Evolutionary conservation across 1,284 basidiomycete species (phyloP).

Genomic region (Limonomyces culmigenus): DNA sequence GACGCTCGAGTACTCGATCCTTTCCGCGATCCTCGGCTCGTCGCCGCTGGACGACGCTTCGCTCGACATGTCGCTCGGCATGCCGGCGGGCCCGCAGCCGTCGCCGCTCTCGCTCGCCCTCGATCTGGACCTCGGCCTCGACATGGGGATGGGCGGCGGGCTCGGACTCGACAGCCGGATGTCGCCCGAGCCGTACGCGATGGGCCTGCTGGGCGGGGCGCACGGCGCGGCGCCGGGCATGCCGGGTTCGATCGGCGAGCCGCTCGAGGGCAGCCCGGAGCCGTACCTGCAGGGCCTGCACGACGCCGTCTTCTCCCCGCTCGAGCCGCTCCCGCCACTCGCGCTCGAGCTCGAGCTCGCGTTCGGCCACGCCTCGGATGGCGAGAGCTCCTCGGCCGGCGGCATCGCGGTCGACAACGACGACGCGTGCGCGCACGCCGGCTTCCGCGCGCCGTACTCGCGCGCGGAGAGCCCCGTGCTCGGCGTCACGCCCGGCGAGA

Average conservation of each 20-base stretch:
- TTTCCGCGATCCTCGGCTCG: constrained; percentile 79
- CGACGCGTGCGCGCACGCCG: not conserved
- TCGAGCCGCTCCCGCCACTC: not conserved
- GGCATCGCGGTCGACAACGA: too few species aligned
- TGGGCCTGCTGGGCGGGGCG: not conserved
- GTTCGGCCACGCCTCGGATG: too few species aligned
- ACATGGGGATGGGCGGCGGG: constrained; percentile 7
- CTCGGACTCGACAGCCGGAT: constrained; percentile 3
- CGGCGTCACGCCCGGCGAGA: not conserved
- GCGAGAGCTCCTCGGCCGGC: too few species aligned
- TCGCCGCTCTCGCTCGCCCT: constrained; percentile 7
- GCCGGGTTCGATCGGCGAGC: not conserved
- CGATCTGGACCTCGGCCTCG: constrained; percentile 8
- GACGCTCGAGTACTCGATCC: constrained; percentile 83
- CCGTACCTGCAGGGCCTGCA: not conserved
- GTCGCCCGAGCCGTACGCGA: constrained; percentile 7
- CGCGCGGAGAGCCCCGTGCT: not conserved
- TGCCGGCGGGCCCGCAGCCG: constrained; percentile 11
- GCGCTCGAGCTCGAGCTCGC: too few species aligned
- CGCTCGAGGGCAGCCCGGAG: not conserved
- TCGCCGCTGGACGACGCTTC: constrained; percentile 36
- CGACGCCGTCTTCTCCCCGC: not conserved
- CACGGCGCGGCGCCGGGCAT: too few species aligned
- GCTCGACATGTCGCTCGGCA: constrained; percentile 14
- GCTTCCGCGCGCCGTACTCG: not conserved